Base-by-base conservation (phyloP, 129 eudicot genomes). In the Chrysanthemum lavandulifolium region DNA sequence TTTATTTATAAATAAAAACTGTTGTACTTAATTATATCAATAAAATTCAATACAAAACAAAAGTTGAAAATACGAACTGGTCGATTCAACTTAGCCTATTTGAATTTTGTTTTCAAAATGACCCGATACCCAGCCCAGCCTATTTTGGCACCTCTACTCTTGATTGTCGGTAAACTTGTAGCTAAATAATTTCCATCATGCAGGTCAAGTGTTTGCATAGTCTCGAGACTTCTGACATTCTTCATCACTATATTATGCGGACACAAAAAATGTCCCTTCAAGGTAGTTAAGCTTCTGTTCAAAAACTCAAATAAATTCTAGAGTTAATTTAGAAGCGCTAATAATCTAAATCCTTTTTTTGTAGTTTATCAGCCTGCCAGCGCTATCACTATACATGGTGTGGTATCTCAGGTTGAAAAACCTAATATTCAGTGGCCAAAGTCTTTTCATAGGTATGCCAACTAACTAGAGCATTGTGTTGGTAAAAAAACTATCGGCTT, bases 391-490 rank as follows among this genome's bases (percentile, higher is more conserved):
- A 83, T 94, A 72, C 99, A 86, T 76, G 72, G 81, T 71, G 65
- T 84, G 80, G 76, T 94, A 61, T 86, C 97, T 72, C 97, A 88
- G 83, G 84, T 80, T 67, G 97, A 86, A 78, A 88, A 72, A 79
- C 92, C 90, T 76, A 83, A 81, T 78, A 86, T 94, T 75, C 93
- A 90, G 75, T 94, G 99, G 99, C 99, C 99, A 61, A 94, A 89
- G 78, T 83, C 99, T 66, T 90, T 84, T 69, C 96, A 94, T 49
- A 86, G 97, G 99, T 94, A 74, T 63, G 67, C 65, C 18, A 67
- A 19, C 45, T 69, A 52, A 23, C 13, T 77, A 58, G 33, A 77
- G 27, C 47, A 31, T 48, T 49, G 13, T 75, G 49, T 45, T 53
- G 16, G 54, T 63, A 18, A 40, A 16, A 58, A 36, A 52, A 53